Conservation (phyloP, 176 grass and related monocot genomes). For the Juncus effusus region DNA sequence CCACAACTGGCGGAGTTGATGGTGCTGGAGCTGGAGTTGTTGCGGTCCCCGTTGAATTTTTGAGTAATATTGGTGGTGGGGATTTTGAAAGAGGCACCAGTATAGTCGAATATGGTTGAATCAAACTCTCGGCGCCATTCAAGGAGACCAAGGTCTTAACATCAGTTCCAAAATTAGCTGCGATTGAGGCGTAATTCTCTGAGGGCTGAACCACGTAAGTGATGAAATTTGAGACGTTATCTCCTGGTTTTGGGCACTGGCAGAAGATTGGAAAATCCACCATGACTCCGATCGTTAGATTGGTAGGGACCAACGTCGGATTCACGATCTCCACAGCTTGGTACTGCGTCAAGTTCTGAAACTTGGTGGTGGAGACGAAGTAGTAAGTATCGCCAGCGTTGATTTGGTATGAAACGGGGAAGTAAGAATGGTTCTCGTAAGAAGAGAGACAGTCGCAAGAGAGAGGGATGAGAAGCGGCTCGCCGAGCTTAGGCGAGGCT, state of each 20-base stretch:
- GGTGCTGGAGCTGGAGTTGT: constrained; percentile 38
- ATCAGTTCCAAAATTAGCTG: constrained; percentile 49
- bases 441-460: constrained; percentile 49
- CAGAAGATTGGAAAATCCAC: constrained; percentile 85
- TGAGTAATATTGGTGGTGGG: constrained; percentile 61
- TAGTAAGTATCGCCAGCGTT: constrained; percentile 52
- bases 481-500: constrained; percentile 24
- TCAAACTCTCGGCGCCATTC: constrained; percentile 56
- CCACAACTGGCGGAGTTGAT: constrained; percentile 11
- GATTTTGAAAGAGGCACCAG: constrained; percentile 50
- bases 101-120: constrained; percentile 36
- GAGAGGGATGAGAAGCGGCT: constrained; percentile 75
- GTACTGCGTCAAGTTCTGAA: constrained; percentile 83
- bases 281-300: constrained; percentile 53
- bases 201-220: constrained; percentile 78
- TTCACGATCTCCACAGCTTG: constrained; percentile 76
- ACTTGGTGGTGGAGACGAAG: constrained; percentile 56
- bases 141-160: constrained; percentile 47
- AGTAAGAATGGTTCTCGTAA: constrained; percentile 41
- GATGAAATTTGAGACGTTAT: constrained; percentile 48
- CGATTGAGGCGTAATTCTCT: constrained; percentile 70
- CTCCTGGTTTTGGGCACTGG: constrained; percentile 50
- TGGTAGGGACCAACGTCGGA: constrained; percentile 41
- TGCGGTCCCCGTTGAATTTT: constrained; percentile 24
- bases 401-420: constrained; percentile 62